Base-by-base conservation (phyloP, 2,329 filamentous ascomycete genomes). In the Acrocalymma vagum region DNA sequence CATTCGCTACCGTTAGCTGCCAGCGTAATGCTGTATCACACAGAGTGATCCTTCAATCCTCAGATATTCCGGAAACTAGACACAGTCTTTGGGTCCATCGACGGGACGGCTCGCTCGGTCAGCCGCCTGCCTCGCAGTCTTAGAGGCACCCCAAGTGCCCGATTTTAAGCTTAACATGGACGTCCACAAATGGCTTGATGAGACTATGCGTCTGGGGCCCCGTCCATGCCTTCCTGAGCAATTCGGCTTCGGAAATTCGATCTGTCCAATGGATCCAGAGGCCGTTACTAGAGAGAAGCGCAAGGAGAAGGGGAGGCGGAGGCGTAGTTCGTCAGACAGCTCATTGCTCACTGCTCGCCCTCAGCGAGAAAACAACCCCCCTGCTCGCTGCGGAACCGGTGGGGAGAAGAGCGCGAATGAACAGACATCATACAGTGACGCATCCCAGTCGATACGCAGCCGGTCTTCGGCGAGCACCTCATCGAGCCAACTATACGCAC, bases 131-230 rank as follows among this genome's bases (percentile, higher is more conserved):
- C 20, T 38, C 26, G 29, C 38, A 8, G 11, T 6, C 21, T 32
- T 25, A 9, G 31, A 11, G 22, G 21, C 13, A 16, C 24, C 15
- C 9, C 4, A 9, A 28, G 28, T 36, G 17, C 34, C 25, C 22
- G 23, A 15, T 22, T 31, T 38, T 28, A 29, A 39, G 31, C 32
- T 39, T 16, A 43, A 21, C 38, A 77, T 77, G 74, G 71, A 77
- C 48, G 72, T 78, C 48, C 58, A 57, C 31, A 65, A 60, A 50
- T 78, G 75, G 75, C 64, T 78, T 30, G 63, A 71, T 35, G 62
- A 70, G 38, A 75, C 68, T 6, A 66, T 61, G 38, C 62, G 67
- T 32, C 60, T 67, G 43, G 58, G 62, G 39, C 54, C 52, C 35
- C 45, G 59, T 38, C 55, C 62, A 33, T 62, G 53, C 25, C 51